phyloP scores from a whole-genome alignment of 805 yeast genomes.

The Kodamaea leandrae region DNA sequence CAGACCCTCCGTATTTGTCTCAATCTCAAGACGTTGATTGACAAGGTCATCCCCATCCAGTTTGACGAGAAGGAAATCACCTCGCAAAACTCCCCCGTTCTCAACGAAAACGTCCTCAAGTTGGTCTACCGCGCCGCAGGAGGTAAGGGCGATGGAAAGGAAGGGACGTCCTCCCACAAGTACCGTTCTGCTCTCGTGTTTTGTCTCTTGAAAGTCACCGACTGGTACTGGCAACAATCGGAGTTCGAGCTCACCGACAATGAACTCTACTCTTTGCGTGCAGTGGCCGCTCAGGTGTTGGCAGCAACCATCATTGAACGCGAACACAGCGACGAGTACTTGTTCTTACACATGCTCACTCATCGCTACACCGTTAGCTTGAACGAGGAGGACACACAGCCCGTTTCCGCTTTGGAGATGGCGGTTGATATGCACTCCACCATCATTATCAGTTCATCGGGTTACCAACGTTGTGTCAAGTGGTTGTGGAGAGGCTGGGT shows the following conservation, averaged over 20 bases:
- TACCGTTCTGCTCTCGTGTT: conserved; percentile 70
- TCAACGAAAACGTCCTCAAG: conserved; percentile 56
- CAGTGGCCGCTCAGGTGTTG: conserved; percentile 67
- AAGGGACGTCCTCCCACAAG: conserved; percentile 53
- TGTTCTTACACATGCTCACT: conserved; percentile 74
- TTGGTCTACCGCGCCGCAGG: conserved; percentile 76
- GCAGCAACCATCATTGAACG: conserved; percentile 69
- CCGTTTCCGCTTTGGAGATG: conserved; percentile 75
- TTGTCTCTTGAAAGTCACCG: conserved; percentile 69
- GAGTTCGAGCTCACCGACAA: conserved; percentile 64
- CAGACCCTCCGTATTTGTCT: conserved; percentile 69
- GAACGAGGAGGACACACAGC: conserved; percentile 57
- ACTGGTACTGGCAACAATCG: conserved; percentile 70
- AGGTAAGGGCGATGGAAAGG: conserved; percentile 61
- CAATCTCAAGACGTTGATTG: conserved; percentile 71
- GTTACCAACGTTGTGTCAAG: conserved; percentile 80
- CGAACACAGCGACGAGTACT: conserved; percentile 54
- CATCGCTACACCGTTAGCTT: conserved; percentile 68
- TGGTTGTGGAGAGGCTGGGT: conserved; percentile 97
- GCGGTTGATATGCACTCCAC: conserved; percentile 86
- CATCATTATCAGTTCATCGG: conserved; percentile 71
- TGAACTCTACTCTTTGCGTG: conserved; percentile 57
- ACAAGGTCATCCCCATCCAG: conserved; percentile 66
- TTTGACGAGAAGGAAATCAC: conserved; percentile 50
- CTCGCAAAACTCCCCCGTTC: conserved; percentile 55